phyloP scores from a whole-genome alignment of 2,329 filamentous ascomycete genomes.

The Shiraia sp. region DNA sequence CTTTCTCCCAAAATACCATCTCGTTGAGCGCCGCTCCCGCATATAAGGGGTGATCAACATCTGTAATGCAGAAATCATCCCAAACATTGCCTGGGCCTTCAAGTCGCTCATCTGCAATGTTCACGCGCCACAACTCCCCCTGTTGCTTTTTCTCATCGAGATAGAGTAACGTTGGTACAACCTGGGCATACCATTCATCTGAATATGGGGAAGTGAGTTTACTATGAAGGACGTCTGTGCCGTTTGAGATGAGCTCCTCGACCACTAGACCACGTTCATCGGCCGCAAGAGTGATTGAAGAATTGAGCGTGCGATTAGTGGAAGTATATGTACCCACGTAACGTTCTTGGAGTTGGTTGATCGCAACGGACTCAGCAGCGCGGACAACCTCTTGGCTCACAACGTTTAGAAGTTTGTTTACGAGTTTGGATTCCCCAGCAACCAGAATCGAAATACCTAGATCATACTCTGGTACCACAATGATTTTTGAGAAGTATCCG shows the following conservation, averaged over 20 bases:
- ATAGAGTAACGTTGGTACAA: slow-evolving; percentile 35
- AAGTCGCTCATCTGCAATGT: slow-evolving; percentile 18
- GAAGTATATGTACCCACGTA: slow-evolving; percentile 35
- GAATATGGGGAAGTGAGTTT: slow-evolving; percentile 4
- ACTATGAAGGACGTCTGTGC: slow-evolving; percentile 24
- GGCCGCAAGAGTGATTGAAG: slow-evolving; percentile 26
- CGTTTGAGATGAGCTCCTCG: slow-evolving; percentile 34
- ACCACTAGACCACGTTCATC: slow-evolving; percentile 36
- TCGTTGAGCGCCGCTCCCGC: slow-evolving; percentile 41
- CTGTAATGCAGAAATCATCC: slow-evolving; percentile 44
- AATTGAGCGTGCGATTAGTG: slow-evolving; percentile 24
- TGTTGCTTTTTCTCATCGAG: slow-evolving; percentile 25
- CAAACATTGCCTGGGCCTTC: slow-evolving; percentile 18
- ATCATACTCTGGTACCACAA: slow-evolving; percentile 50
- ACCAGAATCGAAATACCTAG: slow-evolving; percentile 49
- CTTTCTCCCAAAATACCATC: slow-evolving; percentile 41
- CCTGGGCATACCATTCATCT: slow-evolving; percentile 19
- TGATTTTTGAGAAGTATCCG: slow-evolving; percentile 48
- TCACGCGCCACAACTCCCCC: slow-evolving; percentile 44
- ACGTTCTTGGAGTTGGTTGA: slow-evolving; percentile 26
- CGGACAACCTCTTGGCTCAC: slow-evolving; percentile 35
- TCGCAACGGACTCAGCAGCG: slow-evolving; percentile 39
- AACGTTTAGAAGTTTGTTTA: slow-evolving; percentile 31
- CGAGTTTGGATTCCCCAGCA: slow-evolving; percentile 26
- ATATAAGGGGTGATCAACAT: slow-evolving; percentile 39